Evolutionary conservation across 305 asterid species (phyloP), one percentile per base, ranked within the genome.

Genomic region (Fraxinus velutina): DNA sequence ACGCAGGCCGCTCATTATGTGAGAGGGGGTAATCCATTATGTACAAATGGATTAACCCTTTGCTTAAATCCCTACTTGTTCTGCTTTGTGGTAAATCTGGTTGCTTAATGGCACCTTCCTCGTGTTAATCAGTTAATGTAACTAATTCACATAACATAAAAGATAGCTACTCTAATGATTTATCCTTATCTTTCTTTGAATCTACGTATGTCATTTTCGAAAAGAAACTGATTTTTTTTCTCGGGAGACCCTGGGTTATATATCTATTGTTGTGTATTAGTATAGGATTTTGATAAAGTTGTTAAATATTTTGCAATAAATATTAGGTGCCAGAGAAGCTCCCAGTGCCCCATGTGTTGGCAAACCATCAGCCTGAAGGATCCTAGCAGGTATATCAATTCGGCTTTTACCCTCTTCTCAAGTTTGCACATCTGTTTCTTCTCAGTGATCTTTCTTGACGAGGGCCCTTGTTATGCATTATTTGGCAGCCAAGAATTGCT

Each of bases 311-410:
- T 80, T 47, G 44, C 57, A 75, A 78, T 73, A 64, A 75, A 4
- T 85, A 19, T 52, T 82, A 94, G 97, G 98, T 92, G 97, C 84
- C 98, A 93, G 89, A 89, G 97, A 87, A 92, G 98, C 85, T 93
- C 97, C 66, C 96, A 92, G 85, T 94, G 97, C 88, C 98, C 98
- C 30, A 94, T 94, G 97, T 94, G 98, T 86, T 94, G 95, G 98
- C 98, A 93, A 81, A 15, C 89, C 55, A 88, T 94, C 86, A 90
- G 93, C 87, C 87, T 94, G 89, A 94, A 92, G 93, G 98, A 94
- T 80, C 93, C 97, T 6, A 89, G 88, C 91, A 91, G 97, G 98
- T 93, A 29, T 60, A 29, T 60, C 24, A 12, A 27, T 68, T 34
- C 2, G 1, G 2, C 30, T n/a, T 80, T 37, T 0, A 12, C 9